These are phyloP conservation scores for Cyathus striatus DNA, from an alignment of 768 basidiomycete species.

Conservation along the genomic window DNA sequence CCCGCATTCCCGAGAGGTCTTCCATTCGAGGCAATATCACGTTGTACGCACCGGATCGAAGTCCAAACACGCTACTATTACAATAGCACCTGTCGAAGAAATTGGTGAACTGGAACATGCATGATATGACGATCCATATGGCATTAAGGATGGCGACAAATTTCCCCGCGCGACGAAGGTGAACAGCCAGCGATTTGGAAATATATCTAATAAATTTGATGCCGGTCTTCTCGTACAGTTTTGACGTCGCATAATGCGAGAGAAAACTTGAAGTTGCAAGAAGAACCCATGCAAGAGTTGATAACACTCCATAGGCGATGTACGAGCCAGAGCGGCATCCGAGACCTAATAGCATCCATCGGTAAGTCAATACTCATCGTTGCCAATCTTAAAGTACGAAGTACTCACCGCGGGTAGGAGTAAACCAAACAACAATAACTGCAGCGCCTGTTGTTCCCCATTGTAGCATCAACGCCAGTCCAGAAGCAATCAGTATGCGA, in stretches of 20 bases:
- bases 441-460: slow-evolving; percentile 17
- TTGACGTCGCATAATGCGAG: slow-evolving; percentile 6
- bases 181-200: too few relatives aligned
- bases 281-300: slow-evolving; percentile 23
- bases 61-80: slow-evolving; percentile 23
- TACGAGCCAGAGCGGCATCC: slow-evolving; percentile 23
- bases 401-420: slow-evolving; percentile 12
- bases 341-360: slow-evolving; percentile 12
- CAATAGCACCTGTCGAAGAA: slow-evolving; percentile 26
- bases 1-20: slow-evolving; percentile 18
- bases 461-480: slow-evolving; percentile 10
- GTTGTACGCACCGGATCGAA: slow-evolving; percentile 16
- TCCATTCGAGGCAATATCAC: slow-evolving; percentile 13
- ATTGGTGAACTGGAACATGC: slow-evolving; percentile 22
- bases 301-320: slow-evolving; percentile 19
- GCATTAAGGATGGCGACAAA: slow-evolving; percentile 19
- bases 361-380: not conserved
- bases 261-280: slow-evolving; percentile 20
- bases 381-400: too few relatives aligned
- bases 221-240: slow-evolving; percentile 8
- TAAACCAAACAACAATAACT: slow-evolving; percentile 12
- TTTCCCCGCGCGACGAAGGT: slow-evolving; percentile 20
- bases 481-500: slow-evolving; percentile 12
- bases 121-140: slow-evolving; percentile 19
- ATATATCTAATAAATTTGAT: slow-evolving; percentile 6